Conservation (phyloP, 2,329 filamentous ascomycete genomes). For the Penicillium griseofulvum region DNA sequence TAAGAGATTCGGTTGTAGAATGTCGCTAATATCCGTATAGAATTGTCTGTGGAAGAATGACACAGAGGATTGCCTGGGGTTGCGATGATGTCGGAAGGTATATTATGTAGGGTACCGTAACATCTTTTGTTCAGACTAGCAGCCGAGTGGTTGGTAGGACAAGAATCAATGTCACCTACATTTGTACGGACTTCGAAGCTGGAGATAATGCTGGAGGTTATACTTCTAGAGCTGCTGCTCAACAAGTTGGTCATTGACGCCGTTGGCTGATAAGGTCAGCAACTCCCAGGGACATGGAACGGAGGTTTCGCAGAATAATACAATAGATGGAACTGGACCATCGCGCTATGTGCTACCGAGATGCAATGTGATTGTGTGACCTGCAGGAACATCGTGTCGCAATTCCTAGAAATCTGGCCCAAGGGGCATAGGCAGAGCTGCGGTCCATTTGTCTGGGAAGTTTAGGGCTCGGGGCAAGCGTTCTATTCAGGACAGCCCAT, state of each 20-base stretch:
- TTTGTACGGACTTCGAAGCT: neutral
- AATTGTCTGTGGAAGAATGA: neutral
- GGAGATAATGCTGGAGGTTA: neutral
- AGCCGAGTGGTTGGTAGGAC: conserved; percentile 2
- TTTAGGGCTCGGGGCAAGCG: neutral
- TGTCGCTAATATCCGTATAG: neutral
- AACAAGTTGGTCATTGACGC: neutral
- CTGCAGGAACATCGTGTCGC: neutral
- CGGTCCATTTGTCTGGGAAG: neutral
- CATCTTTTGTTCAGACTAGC: neutral
- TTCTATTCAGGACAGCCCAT: neutral
- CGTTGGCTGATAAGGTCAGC: neutral
- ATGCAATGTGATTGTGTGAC: conserved; percentile 1
- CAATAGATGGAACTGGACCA: neutral
- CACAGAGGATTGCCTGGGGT: neutral
- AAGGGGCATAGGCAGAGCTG: neutral
- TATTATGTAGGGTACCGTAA: neutral
- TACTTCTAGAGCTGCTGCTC: neutral
- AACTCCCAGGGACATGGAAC: neutral
- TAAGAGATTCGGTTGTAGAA: too few species aligned
- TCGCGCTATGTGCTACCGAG: conserved; percentile 3
- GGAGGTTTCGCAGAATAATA: neutral
- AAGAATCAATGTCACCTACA: conserved; percentile 1
- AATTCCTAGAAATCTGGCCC: neutral
- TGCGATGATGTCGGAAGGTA: conserved; percentile 3